A percentile compares a stretch with the other conserved stretches of the same genome.
Evolutionary conservation across 2,329 filamentous ascomycete genomes (phyloP).

Genomic region (Xylaria sp.): DNA sequence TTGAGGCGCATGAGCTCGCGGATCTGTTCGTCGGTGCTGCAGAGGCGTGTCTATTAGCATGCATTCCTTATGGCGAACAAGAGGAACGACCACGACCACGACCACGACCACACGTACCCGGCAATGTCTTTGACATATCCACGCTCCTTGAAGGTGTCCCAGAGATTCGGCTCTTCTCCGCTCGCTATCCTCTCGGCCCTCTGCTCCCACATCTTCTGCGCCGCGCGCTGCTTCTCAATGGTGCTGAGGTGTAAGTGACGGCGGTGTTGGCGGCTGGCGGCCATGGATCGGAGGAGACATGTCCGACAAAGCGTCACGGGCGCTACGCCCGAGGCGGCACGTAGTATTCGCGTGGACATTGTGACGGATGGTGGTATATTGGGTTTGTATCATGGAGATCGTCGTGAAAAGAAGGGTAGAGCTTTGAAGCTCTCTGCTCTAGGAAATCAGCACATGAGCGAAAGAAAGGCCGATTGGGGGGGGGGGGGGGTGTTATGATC

Average conservation of each 20-base stretch:
- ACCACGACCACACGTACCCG: slow-evolving; percentile 74
- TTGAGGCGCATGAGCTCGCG: slow-evolving; percentile 71
- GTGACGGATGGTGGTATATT: not conserved
- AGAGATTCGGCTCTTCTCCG: slow-evolving; percentile 64
- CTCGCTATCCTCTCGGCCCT: slow-evolving; percentile 58
- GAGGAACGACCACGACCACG: too few relatives aligned
- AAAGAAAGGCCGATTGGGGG: not conserved
- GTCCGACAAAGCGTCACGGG: slow-evolving; percentile 42
- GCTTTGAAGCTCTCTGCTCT: slow-evolving; percentile 20
- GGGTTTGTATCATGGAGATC: not conserved
- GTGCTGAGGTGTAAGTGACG: slow-evolving; percentile 56
- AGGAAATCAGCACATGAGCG: slow-evolving; percentile 19
- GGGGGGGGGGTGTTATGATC: too few relatives aligned
- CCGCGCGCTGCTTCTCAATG: slow-evolving; percentile 55
- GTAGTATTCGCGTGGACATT: slow-evolving; percentile 38
- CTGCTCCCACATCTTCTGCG: slow-evolving; percentile 59
- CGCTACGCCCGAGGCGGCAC: slow-evolving; percentile 22
- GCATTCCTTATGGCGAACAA: not conserved
- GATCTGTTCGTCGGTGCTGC: slow-evolving; percentile 56
- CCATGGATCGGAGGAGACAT: slow-evolving; percentile 39
- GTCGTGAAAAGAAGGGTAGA: slow-evolving; percentile 4
- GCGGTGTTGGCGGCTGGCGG: slow-evolving; percentile 34
- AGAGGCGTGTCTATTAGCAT: slow-evolving; percentile 5
- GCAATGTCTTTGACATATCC: slow-evolving; percentile 79
- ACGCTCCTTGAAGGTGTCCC: slow-evolving; percentile 74